These are phyloP conservation scores for Truncatella angustata DNA, from an alignment of 2,329 filamentous ascomycete genomes.

Conservation along the genomic window DNA sequence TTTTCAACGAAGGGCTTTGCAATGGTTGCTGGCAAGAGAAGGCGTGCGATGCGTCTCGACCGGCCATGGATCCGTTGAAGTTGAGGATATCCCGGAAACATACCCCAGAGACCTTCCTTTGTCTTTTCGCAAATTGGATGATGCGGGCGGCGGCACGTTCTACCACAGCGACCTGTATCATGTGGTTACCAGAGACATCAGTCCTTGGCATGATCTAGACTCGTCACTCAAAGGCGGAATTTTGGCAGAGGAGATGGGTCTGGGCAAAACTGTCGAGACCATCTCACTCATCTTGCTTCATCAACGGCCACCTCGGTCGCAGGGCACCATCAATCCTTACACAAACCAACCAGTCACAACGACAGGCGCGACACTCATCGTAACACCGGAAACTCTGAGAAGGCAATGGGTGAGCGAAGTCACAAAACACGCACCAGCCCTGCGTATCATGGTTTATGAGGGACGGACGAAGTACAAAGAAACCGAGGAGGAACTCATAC, in stretches of 20 bases:
- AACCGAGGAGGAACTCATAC: slow-evolving; percentile 38
- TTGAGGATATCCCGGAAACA: slow-evolving; percentile 23
- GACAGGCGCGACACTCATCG: slow-evolving; percentile 59
- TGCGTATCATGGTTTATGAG: slow-evolving; percentile 56
- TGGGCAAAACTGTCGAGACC: slow-evolving; percentile 78
- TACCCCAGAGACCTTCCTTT: slow-evolving; percentile 28
- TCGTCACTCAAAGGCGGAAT: slow-evolving; percentile 57
- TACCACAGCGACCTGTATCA: slow-evolving; percentile 60
- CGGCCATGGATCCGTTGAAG: slow-evolving; percentile 10
- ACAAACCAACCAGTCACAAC: slow-evolving; percentile 42
- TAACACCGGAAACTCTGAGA: slow-evolving; percentile 55
- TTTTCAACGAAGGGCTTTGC: slow-evolving; percentile 68
- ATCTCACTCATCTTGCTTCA: slow-evolving; percentile 69
- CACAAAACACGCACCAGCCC: slow-evolving; percentile 52
- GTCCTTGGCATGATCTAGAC: slow-evolving; percentile 41
- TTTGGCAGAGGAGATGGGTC: slow-evolving; percentile 78
- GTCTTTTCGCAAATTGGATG: slow-evolving; percentile 43
- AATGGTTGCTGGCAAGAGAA: slow-evolving; percentile 70
- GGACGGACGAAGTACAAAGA: slow-evolving; percentile 41
- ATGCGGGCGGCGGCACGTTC: slow-evolving; percentile 40
- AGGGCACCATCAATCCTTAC: slow-evolving; percentile 33
- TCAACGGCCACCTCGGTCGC: slow-evolving; percentile 32
- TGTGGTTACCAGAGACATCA: slow-evolving; percentile 49
- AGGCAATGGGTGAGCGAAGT: slow-evolving; percentile 64
- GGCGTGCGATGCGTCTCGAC: slow-evolving; percentile 42